Base-by-base conservation (phyloP, 352 stramenopile genomes). In the Phytophthora crassamura region DNA sequence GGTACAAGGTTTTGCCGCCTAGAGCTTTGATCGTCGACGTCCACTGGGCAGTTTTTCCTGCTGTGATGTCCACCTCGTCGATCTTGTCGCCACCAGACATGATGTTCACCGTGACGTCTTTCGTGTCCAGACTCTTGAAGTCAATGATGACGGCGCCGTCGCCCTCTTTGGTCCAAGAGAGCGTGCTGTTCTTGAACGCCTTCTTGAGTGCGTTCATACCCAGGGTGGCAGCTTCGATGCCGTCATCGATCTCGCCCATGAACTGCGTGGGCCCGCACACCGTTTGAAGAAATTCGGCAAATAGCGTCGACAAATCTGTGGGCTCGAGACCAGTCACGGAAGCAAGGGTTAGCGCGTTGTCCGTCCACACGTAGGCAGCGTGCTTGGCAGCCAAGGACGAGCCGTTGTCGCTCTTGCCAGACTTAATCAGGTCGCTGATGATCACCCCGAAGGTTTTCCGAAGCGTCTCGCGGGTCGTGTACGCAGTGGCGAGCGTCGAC, bases 1-100 rank as follows among this genome's bases (percentile, higher is more conserved):
- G 28, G 63, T 89, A 91, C 50, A 90, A 12, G 9, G 83, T 91
- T 70, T 90, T 91, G 48, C 80, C 74, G 42, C 74, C 58, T 18
- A 86, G 72, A 1, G 53, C 58, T 8, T 59, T 57, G 12, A 82
- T 61, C 8, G 41, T 73, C 38, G 71, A 73, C 7, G 30, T 77
- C 77, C 77, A 86, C 22, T 66, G 35, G 20, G 56, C 75, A 5
- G 59, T 79, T 11, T 30, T n/a, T 9, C 77, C 77, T 32, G 64
- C 66, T 16, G 67, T 60, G 14, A 86, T 51, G 3, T 69, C 34
- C 10, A 86, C 73, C 30, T 82, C 43, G 35, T 74, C 60, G 28
- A 81, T 70, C 22, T 59, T n/a, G n/a, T n/a, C n/a, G n/a, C n/a
- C n/a, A n/a, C n/a, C n/a, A n/a, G n/a, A n/a, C n/a, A n/a, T n/a